Percentiles rank a stretch among this genome's conserved stretches.
Conservation (phyloP, 2,329 filamentous ascomycete genomes). For the Botrytis squamosa region DNA sequence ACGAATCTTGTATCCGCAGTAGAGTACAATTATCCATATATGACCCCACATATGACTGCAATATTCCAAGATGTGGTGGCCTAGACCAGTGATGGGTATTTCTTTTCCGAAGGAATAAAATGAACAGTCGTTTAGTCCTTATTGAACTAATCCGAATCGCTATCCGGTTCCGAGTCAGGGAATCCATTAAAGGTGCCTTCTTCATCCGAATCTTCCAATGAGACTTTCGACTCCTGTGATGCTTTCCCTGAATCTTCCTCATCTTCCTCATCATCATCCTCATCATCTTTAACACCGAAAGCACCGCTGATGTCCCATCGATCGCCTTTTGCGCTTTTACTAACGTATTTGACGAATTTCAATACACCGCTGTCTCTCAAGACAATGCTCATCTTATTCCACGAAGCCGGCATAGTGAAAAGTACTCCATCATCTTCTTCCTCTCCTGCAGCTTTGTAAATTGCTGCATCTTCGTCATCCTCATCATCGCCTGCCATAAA, state of each 20-base stretch:
- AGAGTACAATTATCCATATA: constrained; percentile 5
- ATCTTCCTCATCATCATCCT: constrained; percentile 44
- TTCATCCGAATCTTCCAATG: constrained; percentile 45
- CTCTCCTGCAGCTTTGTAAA: constrained; percentile 69
- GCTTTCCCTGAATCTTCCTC: constrained; percentile 36
- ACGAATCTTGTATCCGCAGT: constrained; percentile 11
- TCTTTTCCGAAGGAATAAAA: background rate
- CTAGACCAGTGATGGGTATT: background rate
- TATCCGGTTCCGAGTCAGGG: constrained; percentile 42
- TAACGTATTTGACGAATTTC: constrained; percentile 96
- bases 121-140: background rate
- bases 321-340: constrained; percentile 76
- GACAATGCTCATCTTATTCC: constrained; percentile 92
- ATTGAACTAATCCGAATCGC: constrained; percentile 36
- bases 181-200: constrained; percentile 61
- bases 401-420: constrained; percentile 67
- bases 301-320: constrained; percentile 86
- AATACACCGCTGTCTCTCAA: constrained; percentile 81
- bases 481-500: constrained; percentile 92
- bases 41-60: constrained; percentile 12
- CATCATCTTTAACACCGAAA: constrained; percentile 66
- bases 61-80: background rate
- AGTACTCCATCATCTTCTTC: constrained; percentile 75
- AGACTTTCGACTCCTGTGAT: constrained; percentile 31
- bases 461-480: constrained; percentile 71